Evolutionary conservation across 2,329 filamentous ascomycete species (phyloP).

Genomic region (Monascus ruber): DNA sequence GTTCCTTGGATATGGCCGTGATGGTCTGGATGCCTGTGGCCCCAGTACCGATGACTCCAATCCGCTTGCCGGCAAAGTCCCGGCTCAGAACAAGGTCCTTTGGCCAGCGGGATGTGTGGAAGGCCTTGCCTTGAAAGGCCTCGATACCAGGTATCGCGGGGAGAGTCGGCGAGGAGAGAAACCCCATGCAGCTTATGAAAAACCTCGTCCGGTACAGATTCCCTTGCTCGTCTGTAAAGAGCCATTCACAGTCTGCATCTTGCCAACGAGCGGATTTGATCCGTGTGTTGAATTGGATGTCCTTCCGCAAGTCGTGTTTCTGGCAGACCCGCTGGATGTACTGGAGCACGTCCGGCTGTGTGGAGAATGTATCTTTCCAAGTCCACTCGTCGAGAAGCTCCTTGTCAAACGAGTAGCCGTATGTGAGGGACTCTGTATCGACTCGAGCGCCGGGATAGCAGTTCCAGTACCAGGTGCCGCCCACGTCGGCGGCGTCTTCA

Average conservation of each 20-base stretch:
- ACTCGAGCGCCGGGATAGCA: conserved; percentile 38
- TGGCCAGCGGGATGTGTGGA: conserved; percentile 21
- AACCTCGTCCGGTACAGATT: neutral
- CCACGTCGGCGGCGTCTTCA: conserved; percentile 32
- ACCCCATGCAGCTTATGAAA: neutral
- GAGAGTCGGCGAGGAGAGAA: neutral
- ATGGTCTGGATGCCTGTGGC: conserved; percentile 18
- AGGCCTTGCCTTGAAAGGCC: conserved; percentile 22
- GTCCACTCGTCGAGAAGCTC: neutral
- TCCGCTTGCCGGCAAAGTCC: conserved; percentile 7
- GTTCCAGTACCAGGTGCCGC: conserved; percentile 35
- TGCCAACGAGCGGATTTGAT: conserved; percentile 19
- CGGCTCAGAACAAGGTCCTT: conserved; percentile 10
- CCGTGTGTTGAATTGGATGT: conserved; percentile 28
- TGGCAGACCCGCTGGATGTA: neutral
- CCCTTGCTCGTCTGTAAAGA: neutral
- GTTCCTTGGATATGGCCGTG: conserved; percentile 10
- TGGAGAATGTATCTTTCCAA: neutral
- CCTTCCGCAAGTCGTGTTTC: conserved; percentile 1
- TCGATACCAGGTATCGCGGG: conserved; percentile 13
- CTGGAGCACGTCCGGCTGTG: neutral
- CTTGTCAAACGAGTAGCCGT: conserved; percentile 13
- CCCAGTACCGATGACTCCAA: conserved; percentile 15
- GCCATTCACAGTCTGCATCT: conserved; percentile 11
- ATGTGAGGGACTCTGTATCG: conserved; percentile 47